Evolutionary conservation across 345 rosid species (phyloP).

Genomic region (Rhizophora apiculata): DNA sequence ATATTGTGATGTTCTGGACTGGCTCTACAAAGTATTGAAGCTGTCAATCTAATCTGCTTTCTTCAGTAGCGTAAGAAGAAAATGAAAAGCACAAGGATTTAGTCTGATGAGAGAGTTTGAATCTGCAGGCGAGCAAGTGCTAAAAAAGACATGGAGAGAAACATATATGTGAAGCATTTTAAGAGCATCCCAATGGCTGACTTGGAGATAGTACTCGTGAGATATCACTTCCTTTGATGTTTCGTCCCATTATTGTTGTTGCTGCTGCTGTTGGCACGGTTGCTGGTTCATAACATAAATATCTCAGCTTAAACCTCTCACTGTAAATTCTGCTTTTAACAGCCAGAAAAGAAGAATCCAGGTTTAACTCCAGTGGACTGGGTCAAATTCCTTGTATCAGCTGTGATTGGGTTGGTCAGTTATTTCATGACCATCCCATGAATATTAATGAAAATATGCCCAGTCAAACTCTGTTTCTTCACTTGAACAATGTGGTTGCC

Average conservation of each 20-base stretch:
- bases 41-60: neutral
- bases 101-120: neutral
- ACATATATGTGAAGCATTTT: constrained; percentile 30
- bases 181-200: constrained; percentile 32
- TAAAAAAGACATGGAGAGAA: constrained; percentile 13
- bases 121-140: constrained; percentile 17
- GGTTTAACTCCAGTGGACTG: constrained; percentile 34
- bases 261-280: neutral
- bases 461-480: neutral
- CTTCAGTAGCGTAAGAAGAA: no score
- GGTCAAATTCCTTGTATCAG: constrained; percentile 28
- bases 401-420: constrained; percentile 29
- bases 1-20: no score
- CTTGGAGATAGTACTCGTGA: constrained; percentile 31
- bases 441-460: neutral
- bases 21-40: no score
- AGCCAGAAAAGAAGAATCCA: constrained; percentile 33
- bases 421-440: neutral
- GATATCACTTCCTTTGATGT: neutral
- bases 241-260: neutral
- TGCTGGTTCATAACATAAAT: no score
- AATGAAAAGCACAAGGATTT: neutral
- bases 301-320: neutral
- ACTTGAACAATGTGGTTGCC: neutral
- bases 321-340: constrained; percentile 1